Evolutionary conservation across 345 rosid species (phyloP).

Genomic region (Jatropha curcas): DNA sequence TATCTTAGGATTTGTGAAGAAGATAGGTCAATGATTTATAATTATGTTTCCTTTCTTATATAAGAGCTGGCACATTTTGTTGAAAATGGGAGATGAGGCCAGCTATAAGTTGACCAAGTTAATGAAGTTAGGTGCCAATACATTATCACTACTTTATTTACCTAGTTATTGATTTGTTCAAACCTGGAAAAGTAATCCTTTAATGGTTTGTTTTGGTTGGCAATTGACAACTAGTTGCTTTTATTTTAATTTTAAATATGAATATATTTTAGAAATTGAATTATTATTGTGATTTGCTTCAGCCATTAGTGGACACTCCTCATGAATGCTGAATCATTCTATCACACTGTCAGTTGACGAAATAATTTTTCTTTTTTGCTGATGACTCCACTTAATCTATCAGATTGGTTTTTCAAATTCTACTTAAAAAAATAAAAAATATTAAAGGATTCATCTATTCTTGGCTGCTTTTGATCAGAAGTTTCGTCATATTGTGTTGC

Average conservation of each 20-base stretch:
- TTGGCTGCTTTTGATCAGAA: not conserved
- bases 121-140: slow-evolving; percentile 9
- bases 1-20: not conserved
- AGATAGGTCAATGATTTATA: not conserved
- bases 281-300: not conserved
- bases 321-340: not conserved
- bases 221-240: not conserved
- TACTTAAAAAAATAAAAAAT: not conserved
- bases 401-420: slow-evolving; percentile 1
- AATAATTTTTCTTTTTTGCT: not conserved
- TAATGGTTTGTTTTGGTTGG: slow-evolving; percentile 1
- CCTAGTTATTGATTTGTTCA: not conserved
- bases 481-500: not conserved
- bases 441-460: not conserved
- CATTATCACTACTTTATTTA: not conserved
- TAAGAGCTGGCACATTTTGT: not conserved
- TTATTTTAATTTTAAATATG: not conserved
- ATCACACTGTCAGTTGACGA: not conserved
- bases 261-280: not conserved
- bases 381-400: not conserved
- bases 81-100: not conserved
- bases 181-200: not conserved
- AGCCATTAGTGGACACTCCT: not conserved
- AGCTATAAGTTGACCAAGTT: slow-evolving; percentile 3
- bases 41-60: not conserved